Evolutionary conservation across 202 grass and related monocot species (phyloP).

Genomic region (Elaeis oleifera): DNA sequence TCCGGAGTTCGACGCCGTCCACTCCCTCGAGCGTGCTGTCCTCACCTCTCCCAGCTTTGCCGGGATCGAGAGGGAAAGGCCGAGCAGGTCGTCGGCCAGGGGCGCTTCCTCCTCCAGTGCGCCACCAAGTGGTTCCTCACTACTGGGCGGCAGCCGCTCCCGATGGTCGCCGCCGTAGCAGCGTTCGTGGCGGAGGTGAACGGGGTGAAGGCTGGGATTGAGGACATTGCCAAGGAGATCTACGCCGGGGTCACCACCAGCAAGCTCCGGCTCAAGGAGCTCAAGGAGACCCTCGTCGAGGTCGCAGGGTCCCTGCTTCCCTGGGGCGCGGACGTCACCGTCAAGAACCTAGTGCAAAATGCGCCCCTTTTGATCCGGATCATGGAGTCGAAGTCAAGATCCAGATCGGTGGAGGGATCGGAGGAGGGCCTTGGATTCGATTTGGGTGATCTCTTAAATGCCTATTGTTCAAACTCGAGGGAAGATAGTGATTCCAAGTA

Average conservation of each 20-base stretch:
- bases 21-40: constrained; percentile 44
- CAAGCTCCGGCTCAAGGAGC: constrained; percentile 52
- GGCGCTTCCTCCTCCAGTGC: constrained; percentile 63
- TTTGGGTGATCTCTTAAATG: constrained; percentile 32
- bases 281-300: constrained; percentile 41
- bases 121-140: constrained; percentile 85
- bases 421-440: constrained; percentile 41
- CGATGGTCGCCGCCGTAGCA: constrained; percentile 47
- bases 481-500: constrained; percentile 48
- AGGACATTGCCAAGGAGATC: constrained; percentile 54
- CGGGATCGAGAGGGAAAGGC: constrained; percentile 17
- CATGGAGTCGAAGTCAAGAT: constrained; percentile 61
- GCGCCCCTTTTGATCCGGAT: constrained; percentile 51
- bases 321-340: constrained; percentile 67
- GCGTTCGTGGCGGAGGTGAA: constrained; percentile 50
- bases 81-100: constrained; percentile 49
- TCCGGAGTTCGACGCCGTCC: constrained; percentile 44
- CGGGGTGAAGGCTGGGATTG: constrained; percentile 30
- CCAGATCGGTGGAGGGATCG: constrained; percentile 25
- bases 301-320: constrained; percentile 54
- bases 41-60: constrained; percentile 25
- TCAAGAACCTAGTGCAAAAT: constrained; percentile 57
- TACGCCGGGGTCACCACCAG: constrained; percentile 38
- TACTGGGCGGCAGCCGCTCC: constrained; percentile 56
- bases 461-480: constrained; percentile 2